Evolutionary conservation across 441 rosid species (phyloP).

Genomic region (Cnidoscolus chayamansa): DNA sequence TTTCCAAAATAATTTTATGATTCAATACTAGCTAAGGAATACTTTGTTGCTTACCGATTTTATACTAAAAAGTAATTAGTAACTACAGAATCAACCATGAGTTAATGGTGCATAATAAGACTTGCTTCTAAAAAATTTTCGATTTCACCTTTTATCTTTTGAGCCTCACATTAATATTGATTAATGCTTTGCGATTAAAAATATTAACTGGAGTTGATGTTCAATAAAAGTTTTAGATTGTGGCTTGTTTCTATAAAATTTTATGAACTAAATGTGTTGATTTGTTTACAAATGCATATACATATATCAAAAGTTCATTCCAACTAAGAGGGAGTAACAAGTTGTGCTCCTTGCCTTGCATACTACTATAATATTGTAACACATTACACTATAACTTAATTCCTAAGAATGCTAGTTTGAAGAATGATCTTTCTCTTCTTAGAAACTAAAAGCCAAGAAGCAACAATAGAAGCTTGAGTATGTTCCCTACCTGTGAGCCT

Average conservation of each 20-base stretch:
- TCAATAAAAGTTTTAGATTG: background rate
- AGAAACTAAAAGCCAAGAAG: background rate
- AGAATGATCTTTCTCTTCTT: background rate
- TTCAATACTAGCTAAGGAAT: background rate
- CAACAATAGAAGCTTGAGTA: background rate
- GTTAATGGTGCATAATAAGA: background rate
- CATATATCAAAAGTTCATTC: background rate
- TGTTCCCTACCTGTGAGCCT: conserved; percentile 9
- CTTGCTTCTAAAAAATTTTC: background rate
- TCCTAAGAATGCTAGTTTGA: background rate
- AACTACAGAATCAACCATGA: background rate
- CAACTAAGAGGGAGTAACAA: background rate
- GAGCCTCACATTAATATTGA: too few species aligned
- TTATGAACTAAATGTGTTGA: background rate
- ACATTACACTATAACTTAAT: background rate
- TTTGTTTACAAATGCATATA: background rate
- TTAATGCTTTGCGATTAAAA: too few species aligned
- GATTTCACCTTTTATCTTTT: too few species aligned
- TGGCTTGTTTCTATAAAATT: background rate
- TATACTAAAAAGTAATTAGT: too few species aligned
- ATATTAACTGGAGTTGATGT: background rate
- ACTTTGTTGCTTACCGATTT: too few species aligned
- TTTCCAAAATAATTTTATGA: background rate
- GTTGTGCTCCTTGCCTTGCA: background rate
- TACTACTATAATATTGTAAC: background rate